phyloP scores from a whole-genome alignment of 2,329 filamentous ascomycete genomes.

The Clarireedia monteithiana region DNA sequence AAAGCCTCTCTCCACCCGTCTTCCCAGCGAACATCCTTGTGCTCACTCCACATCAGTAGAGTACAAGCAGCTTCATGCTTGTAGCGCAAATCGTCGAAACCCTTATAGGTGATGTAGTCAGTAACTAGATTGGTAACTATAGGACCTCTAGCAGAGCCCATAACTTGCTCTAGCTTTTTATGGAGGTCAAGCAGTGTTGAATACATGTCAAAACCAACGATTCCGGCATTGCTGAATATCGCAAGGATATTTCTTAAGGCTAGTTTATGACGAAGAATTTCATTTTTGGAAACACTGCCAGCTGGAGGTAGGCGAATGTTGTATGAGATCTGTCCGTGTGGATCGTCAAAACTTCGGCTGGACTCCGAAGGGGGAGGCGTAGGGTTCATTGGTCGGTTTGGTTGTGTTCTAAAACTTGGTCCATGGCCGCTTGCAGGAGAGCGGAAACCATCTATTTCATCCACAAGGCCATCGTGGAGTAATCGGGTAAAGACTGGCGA shows the following conservation, averaged over 20 bases:
- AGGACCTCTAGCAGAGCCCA: slow-evolving; percentile 44
- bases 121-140: slow-evolving; percentile 34
- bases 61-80: slow-evolving; percentile 52
- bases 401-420: not conserved
- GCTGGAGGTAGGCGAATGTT: slow-evolving; percentile 58
- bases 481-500: slow-evolving; percentile 46
- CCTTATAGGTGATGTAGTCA: slow-evolving; percentile 50
- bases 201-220: slow-evolving; percentile 56
- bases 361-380: slow-evolving; percentile 4
- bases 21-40: slow-evolving; percentile 50
- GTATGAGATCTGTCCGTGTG: slow-evolving; percentile 42
- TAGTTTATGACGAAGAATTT: slow-evolving; percentile 50
- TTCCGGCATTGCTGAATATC: slow-evolving; percentile 52
- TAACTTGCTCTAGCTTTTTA: slow-evolving; percentile 47
- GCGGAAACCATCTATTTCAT: slow-evolving; percentile 36
- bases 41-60: slow-evolving; percentile 59
- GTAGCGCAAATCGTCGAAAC: slow-evolving; percentile 57
- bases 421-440: not conserved
- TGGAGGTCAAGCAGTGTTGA: slow-evolving; percentile 58
- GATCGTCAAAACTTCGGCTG: slow-evolving; percentile 7
- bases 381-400: not conserved
- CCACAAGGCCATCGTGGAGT: slow-evolving; percentile 46
- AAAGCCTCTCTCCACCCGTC: slow-evolving; percentile 63
- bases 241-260: slow-evolving; percentile 65
- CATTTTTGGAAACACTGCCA: slow-evolving; percentile 37